Evolutionary conservation across 208 protist species (phyloP), one percentile per base, ranked within the genome.

Genomic region (Trypanosoma melophagium): DNA sequence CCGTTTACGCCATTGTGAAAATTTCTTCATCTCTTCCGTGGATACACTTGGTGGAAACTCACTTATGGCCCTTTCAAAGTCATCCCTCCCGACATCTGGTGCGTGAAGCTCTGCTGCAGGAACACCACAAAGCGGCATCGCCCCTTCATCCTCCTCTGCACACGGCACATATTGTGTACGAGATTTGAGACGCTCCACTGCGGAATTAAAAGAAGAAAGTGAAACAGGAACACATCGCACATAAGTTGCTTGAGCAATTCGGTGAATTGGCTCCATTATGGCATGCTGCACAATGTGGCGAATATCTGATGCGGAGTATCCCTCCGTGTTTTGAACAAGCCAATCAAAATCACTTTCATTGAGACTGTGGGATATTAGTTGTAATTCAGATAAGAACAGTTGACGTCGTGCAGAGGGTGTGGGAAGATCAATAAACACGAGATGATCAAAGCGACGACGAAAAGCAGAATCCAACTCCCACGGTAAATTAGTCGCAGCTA

Each of bases 301-400:
- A 71, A 99, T 82, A 74, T 99, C 98, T 0, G 97, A 91, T 22
- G 95, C 85, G 9, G 95, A 96, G 73, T 89, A 98, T 40, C 85
- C 83, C 9, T 91, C 80, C 13, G 80, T 90, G 7, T 47, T 51
- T 24, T 74, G 44, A 16, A 83, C 76, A 13, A 97, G 40, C 24
- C 47, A 57, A 2, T 74, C 40, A 59, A 95, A 47, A 47, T 92
- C 74, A 2, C 45, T 69, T 2, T 71, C 54, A 12, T 45, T 60
- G 0, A 97, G 59, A 13, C 24, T 47, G 40, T 93, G 77, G 10
- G 68, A 53, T 10, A 89, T 71, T 40, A 68, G 59, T 17, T 55
- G 66, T 12, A 94, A 66, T 25, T 76, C 60, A 1, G 54, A 35
- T 38, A 10, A 31, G 19, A 94, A 16, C 49, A 95, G 60, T 14